Evolutionary conservation across 768 basidiomycete genomes (phyloP).

Genomic region (Dictyophora rubrovolvata): DNA sequence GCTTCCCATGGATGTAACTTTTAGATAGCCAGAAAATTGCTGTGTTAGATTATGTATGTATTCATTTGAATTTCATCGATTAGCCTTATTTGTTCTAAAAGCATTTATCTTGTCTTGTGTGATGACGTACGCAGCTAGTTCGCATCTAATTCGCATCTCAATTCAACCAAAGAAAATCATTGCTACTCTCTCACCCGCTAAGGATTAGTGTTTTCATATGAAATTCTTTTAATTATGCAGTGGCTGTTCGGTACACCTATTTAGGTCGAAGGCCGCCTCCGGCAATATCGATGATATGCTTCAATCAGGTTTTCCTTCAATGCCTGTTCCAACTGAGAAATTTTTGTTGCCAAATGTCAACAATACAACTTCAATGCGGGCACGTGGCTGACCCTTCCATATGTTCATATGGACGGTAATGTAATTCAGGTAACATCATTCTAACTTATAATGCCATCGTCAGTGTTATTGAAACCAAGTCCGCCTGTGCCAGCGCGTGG

Average conservation of each 20-base stretch:
- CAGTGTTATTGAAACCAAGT: background rate
- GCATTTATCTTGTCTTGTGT: background rate
- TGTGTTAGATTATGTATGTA: background rate
- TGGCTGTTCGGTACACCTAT: background rate
- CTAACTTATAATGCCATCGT: conserved; percentile 1
- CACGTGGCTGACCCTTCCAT: background rate
- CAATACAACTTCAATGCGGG: background rate
- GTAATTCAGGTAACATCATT: conserved; percentile 1
- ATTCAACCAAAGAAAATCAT: background rate
- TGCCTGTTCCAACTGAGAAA: background rate
- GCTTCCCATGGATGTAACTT: background rate
- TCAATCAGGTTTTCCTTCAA: background rate
- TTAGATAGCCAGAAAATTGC: background rate
- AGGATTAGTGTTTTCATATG: background rate
- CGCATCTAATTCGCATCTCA: background rate
- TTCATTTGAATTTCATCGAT: background rate
- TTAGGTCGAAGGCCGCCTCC: background rate
- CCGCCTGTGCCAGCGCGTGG: background rate
- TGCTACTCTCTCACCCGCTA: background rate
- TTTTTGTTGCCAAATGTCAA: background rate
- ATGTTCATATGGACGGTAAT: background rate
- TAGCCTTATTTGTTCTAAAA: background rate
- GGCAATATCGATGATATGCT: background rate
- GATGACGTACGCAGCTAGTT: background rate
- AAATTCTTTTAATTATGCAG: background rate